Percentiles rank a stretch among this genome's conserved stretches.
These are phyloP conservation scores for Teratosphaeriaceae sp. DNA, from an alignment of 2,329 filamentous ascomycete genomes.

Conservation along the genomic window DNA sequence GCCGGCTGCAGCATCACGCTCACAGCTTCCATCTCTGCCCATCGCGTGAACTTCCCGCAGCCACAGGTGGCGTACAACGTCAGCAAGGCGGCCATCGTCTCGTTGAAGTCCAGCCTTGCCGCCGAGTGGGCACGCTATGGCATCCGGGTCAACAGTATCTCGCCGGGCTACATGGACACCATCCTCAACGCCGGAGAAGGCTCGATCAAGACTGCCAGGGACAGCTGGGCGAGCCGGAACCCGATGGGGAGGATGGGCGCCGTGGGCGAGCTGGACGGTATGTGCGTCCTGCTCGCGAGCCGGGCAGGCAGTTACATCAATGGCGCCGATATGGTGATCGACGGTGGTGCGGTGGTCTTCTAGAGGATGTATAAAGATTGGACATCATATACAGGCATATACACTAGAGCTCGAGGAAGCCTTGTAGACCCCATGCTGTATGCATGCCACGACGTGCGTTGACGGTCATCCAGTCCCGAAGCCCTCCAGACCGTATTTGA, in stretches of 20 bases:
- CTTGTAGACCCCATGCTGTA: no score
- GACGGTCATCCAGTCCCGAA: conserved; percentile 60
- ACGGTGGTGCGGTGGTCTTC: conserved; percentile 28
- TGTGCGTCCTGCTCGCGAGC: conserved; percentile 31
- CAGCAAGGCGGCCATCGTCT: conserved; percentile 60
- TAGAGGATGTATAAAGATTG: conserved; percentile 9
- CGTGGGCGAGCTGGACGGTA: conserved; percentile 31
- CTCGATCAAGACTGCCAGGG: conserved; percentile 27
- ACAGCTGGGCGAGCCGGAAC: conserved; percentile 29
- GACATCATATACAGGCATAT: background rate
- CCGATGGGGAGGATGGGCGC: conserved; percentile 35
- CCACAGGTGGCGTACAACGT: conserved; percentile 68
- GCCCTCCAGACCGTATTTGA: conserved; percentile 73
- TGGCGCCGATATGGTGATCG: conserved; percentile 32
- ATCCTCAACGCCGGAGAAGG: conserved; percentile 52
- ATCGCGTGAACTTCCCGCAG: conserved; percentile 65
- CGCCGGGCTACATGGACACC: conserved; percentile 72
- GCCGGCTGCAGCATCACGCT: conserved; percentile 60
- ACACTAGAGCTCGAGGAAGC: background rate
- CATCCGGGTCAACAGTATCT: conserved; percentile 64
- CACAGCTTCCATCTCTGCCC: conserved; percentile 61
- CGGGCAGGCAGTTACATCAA: conserved; percentile 32
- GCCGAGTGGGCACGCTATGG: conserved; percentile 68
- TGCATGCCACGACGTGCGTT: no score
- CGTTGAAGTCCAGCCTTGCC: conserved; percentile 58